phyloP scores from a whole-genome alignment of 2,329 filamentous ascomycete genomes.

The Calonectria fujianensis region DNA sequence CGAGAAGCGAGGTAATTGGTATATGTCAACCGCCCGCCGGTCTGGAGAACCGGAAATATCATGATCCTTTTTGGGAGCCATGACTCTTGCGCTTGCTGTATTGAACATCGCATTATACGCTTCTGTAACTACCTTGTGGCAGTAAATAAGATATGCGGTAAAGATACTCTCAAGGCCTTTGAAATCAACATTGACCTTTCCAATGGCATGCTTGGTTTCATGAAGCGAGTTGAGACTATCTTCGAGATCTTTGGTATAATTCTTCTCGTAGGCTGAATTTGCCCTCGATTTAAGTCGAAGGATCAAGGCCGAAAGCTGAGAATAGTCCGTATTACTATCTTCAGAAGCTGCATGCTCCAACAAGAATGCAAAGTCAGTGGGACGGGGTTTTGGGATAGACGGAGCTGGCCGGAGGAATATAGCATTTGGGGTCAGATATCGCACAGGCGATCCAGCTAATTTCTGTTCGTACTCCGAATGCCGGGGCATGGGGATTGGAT shows the following conservation, averaged over 20 bases:
- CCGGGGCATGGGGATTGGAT: not conserved
- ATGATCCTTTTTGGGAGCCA: not conserved
- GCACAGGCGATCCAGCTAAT: not conserved
- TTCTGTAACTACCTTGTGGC: not conserved
- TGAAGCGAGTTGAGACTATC: not conserved
- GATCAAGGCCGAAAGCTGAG: not conserved
- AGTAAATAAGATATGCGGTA: not conserved
- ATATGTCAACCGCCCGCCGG: not conserved
- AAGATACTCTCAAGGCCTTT: not conserved
- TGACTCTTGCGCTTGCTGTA: not conserved
- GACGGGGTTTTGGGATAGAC: not conserved
- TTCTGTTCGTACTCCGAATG: not conserved
- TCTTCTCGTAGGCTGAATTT: not conserved
- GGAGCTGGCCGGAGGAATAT: not conserved
- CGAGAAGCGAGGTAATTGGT: conserved; percentile 54
- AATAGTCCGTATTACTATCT: no score
- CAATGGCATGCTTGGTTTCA: not conserved
- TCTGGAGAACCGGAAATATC: not conserved
- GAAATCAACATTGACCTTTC: not conserved
- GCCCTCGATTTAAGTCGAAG: not conserved
- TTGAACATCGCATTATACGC: not conserved
- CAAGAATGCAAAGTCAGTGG: not conserved
- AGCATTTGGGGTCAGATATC: not conserved
- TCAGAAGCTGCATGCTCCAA: not conserved
- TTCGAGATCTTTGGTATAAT: not conserved